Evolutionary conservation across 2,329 filamentous ascomycete species (phyloP).

Genomic region (Graphilbum sp.): DNA sequence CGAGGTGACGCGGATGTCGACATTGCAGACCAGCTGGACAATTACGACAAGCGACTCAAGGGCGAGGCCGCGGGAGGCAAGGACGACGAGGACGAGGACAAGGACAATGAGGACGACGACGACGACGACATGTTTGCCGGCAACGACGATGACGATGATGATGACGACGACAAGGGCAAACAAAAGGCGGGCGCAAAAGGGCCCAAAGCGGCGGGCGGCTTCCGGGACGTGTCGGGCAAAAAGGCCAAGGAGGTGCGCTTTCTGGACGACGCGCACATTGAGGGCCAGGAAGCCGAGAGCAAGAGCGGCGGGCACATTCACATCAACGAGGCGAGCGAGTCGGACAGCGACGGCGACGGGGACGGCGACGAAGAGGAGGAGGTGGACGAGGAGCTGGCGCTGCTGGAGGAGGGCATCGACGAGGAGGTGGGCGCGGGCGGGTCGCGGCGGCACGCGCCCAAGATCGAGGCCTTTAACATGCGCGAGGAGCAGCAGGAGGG

Average conservation of each 20-base stretch:
- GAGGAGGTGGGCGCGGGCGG: conserved; percentile 81
- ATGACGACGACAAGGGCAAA: conserved; percentile 25
- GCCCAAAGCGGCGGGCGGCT: conserved; percentile 16
- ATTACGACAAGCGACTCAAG: conserved; percentile 29
- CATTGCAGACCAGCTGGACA: conserved; percentile 35
- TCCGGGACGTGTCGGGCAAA: conserved; percentile 21
- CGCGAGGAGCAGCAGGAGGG: conserved; percentile 81
- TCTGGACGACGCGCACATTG: conserved; percentile 45
- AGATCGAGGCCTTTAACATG: conserved; percentile 94
- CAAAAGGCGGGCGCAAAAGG: conserved; percentile 5
- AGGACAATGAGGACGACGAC: conserved; percentile 29
- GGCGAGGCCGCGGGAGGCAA: conserved; percentile 13
- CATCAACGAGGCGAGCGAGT: conserved; percentile 29
- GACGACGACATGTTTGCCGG: conserved; percentile 79
- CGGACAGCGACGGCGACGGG: conserved; percentile 27
- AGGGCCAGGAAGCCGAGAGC: conserved; percentile 61
- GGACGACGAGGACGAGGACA: conserved; percentile 15
- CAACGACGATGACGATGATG: conserved; percentile 34
- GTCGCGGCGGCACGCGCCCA: conserved; percentile 83
- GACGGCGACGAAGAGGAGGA: conserved; percentile 43
- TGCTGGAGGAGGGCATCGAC: conserved; percentile 61
- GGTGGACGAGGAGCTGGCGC: conserved; percentile 58
- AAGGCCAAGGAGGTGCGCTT: conserved; percentile 48
- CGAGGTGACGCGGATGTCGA: conserved; percentile 23
- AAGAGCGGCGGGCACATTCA: conserved; percentile 58